These are phyloP conservation scores for Solanum commersonii DNA, from an alignment of 257 asterid genomes.

Conservation along the genomic window DNA sequence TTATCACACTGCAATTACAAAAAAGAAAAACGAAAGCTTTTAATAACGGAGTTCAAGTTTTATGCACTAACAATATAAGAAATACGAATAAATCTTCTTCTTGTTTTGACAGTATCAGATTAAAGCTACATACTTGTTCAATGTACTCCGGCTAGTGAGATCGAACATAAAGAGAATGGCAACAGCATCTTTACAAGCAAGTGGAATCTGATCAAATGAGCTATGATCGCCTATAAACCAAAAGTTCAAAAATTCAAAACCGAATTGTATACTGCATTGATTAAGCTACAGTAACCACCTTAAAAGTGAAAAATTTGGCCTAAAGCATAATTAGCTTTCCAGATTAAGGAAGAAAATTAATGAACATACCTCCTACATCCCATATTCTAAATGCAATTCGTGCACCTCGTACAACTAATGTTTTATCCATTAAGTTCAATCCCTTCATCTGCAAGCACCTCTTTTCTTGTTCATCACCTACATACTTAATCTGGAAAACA, in stretches of 20 bases:
- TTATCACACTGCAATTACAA: constrained; percentile 47
- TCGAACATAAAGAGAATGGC: constrained; percentile 87
- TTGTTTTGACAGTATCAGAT: background rate
- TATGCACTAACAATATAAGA: background rate
- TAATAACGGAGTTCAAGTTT: background rate
- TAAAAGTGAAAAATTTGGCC: background rate
- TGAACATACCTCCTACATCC: constrained; percentile 79
- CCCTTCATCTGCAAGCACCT: constrained; percentile 69
- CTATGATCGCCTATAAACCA: constrained; percentile 41
- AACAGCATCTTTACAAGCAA: constrained; percentile 89
- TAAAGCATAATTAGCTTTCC: background rate
- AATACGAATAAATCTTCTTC: background rate
- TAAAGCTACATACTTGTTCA: constrained; percentile 40
- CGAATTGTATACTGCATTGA: background rate
- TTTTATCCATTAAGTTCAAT: constrained; percentile 67
- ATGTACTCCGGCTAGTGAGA: constrained; percentile 71
- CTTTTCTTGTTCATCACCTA: constrained; percentile 71
- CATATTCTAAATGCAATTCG: constrained; percentile 74
- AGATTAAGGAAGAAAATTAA: background rate
- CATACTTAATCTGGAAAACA: constrained; percentile 51
- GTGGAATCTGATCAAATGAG: constrained; percentile 71
- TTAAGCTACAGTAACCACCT: background rate
- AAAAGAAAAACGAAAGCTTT: background rate
- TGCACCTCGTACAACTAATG: constrained; percentile 52
- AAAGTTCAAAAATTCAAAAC: background rate